Evolutionary conservation across 2,329 filamentous ascomycete species (phyloP).

Genomic region (Alternaria tenuissima): DNA sequence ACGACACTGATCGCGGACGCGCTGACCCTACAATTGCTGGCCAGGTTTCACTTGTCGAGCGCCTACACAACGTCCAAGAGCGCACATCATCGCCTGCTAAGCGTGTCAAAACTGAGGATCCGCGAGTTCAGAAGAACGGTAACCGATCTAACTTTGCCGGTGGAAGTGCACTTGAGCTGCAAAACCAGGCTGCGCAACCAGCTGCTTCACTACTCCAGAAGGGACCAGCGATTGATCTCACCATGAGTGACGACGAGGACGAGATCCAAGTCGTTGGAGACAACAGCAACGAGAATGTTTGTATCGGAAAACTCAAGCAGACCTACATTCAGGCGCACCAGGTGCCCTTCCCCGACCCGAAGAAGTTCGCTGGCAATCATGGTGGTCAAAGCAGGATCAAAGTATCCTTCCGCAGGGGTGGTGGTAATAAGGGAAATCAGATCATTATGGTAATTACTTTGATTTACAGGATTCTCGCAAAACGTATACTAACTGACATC

Average conservation of each 20-base stretch:
- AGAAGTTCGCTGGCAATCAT: conserved; percentile 65
- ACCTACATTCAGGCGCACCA: conserved; percentile 71
- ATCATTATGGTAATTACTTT: conserved; percentile 67
- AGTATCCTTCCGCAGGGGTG: conserved; percentile 70
- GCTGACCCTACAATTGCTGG: conserved; percentile 46
- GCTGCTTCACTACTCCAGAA: conserved; percentile 10
- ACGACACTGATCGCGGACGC: conserved; percentile 33
- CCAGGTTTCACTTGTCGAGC: conserved; percentile 73
- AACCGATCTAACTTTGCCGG: conserved; percentile 24
- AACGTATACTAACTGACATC: neutral
- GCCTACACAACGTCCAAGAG: conserved; percentile 76
- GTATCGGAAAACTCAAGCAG: conserved; percentile 78
- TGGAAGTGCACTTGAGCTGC: conserved; percentile 54
- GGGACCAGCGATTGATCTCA: conserved; percentile 41
- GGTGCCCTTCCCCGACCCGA: conserved; percentile 74
- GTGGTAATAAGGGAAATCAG: conserved; percentile 62
- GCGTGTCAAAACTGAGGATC: conserved; percentile 40
- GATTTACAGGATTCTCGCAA: neutral
- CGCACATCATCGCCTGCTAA: conserved; percentile 64
- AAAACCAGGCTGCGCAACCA: conserved; percentile 39
- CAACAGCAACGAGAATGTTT: conserved; percentile 74
- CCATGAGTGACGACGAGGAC: conserved; percentile 67
- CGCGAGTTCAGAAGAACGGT: conserved; percentile 25
- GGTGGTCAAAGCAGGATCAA: conserved; percentile 73
- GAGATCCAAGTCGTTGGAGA: conserved; percentile 67